Percentiles rank a stretch among this genome's conserved stretches.
phyloP scores from a whole-genome alignment of 1,284 basidiomycete species.

The Sphaerobolus stellatus region DNA sequence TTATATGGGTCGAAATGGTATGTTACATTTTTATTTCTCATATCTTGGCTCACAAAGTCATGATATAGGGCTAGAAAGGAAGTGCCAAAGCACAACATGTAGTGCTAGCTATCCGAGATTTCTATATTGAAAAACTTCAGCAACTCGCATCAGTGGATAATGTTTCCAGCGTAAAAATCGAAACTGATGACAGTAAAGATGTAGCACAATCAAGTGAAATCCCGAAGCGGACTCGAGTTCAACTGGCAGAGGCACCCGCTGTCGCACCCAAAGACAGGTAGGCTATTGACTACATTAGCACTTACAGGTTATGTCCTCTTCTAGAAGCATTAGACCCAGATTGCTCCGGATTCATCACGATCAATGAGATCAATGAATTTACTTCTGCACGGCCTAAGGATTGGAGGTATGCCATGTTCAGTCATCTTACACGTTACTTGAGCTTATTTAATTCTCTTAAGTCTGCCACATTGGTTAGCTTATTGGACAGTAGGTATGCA shows the following conservation, averaged over 20 bases:
- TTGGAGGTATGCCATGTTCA: constrained; percentile 26
- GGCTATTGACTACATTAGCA: constrained; percentile 23
- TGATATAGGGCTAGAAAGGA: background rate
- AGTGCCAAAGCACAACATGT: background rate
- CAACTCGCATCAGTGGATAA: background rate
- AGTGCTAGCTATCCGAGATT: background rate
- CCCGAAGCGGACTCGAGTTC: background rate
- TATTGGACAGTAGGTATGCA: background rate
- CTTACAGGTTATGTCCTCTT: constrained; percentile 21
- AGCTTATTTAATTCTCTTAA: background rate
- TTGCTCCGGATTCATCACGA: constrained; percentile 30
- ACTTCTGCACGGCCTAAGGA: constrained; percentile 22
- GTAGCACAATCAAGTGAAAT: background rate
- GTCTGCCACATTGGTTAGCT: background rate
- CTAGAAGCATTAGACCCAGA: constrained; percentile 35
- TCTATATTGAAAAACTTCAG: background rate
- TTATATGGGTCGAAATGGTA: background rate
- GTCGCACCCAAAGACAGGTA: constrained; percentile 13
- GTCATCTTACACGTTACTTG: background rate
- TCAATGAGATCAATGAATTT: constrained; percentile 32
- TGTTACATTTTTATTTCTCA: background rate
- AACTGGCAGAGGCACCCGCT: background rate
- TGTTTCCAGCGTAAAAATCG: background rate
- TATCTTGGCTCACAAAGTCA: background rate
- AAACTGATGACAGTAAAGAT: background rate